Conservation (phyloP, 108 stramenopile genomes). For the Chaetoceros tenuissimus region DNA sequence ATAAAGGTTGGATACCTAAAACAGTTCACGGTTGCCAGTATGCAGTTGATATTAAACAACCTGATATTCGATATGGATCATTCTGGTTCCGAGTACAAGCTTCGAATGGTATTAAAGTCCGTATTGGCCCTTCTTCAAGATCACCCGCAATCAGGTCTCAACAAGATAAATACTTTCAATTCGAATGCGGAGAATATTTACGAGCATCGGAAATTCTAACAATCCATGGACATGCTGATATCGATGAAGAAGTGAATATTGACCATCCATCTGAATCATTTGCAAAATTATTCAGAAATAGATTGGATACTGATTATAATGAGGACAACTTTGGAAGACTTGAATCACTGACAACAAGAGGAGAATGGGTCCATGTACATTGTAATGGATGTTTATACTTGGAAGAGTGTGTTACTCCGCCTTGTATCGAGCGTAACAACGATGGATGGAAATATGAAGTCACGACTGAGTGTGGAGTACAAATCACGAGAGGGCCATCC, state of each 20-base stretch:
- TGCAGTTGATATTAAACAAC: slow-evolving; percentile 11
- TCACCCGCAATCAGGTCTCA: slow-evolving; percentile 64
- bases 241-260: neutral
- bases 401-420: slow-evolving; percentile 61
- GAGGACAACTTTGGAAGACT: slow-evolving; percentile 34
- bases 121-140: slow-evolving; percentile 60
- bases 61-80: slow-evolving; percentile 67
- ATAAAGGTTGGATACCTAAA: slow-evolving; percentile 78
- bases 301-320: slow-evolving; percentile 22
- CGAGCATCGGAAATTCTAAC: slow-evolving; percentile 76
- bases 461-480: slow-evolving; percentile 30
- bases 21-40: slow-evolving; percentile 25
- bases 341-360: slow-evolving; percentile 38
- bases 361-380: slow-evolving; percentile 79
- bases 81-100: slow-evolving; percentile 78
- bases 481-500: slow-evolving; percentile 59
- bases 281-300: slow-evolving; percentile 78
- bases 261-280: slow-evolving; percentile 43
- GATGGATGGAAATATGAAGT: slow-evolving; percentile 72
- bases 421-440: slow-evolving; percentile 60
- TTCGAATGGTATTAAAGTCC: slow-evolving; percentile 52
- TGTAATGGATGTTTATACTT: slow-evolving; percentile 37
- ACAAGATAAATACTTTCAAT: slow-evolving; percentile 57
- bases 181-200: slow-evolving; percentile 85
- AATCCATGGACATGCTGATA: slow-evolving; percentile 10